Percentiles rank a stretch among this genome's conserved stretches.
Evolutionary conservation across 2,329 filamentous ascomycete species (phyloP).

Genomic region (Aspergillus pseudoterreus): DNA sequence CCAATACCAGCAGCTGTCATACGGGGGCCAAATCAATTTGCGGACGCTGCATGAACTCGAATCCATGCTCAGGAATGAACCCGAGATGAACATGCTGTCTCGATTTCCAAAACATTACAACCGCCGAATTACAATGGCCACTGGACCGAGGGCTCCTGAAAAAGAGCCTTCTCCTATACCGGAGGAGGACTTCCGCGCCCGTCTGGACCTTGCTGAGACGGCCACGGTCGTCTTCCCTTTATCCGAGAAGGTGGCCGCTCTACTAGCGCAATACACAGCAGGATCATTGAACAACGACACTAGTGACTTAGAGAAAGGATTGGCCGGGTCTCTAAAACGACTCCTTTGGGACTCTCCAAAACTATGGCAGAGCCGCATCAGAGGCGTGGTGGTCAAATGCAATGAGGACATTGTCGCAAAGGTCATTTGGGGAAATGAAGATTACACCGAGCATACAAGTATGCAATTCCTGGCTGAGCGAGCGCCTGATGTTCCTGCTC

Average conservation of each 20-base stretch:
- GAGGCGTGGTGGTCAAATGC: slow-evolving; percentile 23
- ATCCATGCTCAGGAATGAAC: slow-evolving; percentile 9
- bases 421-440: slow-evolving; percentile 12
- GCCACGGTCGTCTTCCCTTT: slow-evolving; percentile 21
- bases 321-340: slow-evolving; percentile 14
- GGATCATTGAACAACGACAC: slow-evolving; percentile 3
- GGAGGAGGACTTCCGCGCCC: slow-evolving; percentile 17
- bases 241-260: slow-evolving; percentile 16
- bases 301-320: slow-evolving; percentile 5
- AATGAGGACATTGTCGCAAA: slow-evolving; percentile 19
- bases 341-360: slow-evolving; percentile 20
- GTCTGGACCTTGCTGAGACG: slow-evolving; percentile 17
- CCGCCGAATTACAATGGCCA: slow-evolving; percentile 18
- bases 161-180: background rate
- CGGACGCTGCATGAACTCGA: slow-evolving; percentile 12
- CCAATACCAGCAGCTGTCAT: slow-evolving; percentile 12
- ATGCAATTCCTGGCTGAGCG: slow-evolving; percentile 22
- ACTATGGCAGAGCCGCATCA: slow-evolving; percentile 18
- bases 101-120: slow-evolving; percentile 18
- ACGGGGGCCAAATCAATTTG: slow-evolving; percentile 17
- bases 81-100: slow-evolving; percentile 20
- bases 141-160: background rate
- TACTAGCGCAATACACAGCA: slow-evolving; percentile 8
- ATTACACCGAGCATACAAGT: slow-evolving; percentile 25
- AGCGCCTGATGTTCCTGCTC: slow-evolving; percentile 23